phyloP scores from a whole-genome alignment of 2,329 filamentous ascomycete species.

The Penicillium digitatum region DNA sequence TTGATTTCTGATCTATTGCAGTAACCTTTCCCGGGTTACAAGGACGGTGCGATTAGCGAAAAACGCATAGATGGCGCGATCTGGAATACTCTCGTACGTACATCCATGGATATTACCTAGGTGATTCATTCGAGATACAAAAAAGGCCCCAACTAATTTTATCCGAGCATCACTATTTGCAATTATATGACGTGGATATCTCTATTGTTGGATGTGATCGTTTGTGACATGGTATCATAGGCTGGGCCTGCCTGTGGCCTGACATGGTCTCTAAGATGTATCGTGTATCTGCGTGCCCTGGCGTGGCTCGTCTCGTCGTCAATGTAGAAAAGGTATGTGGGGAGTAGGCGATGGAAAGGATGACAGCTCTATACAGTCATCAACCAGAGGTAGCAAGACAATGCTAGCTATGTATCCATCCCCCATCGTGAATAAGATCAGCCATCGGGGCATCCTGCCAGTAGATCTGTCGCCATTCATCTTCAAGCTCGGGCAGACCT shows the following conservation, averaged over 20 bases:
- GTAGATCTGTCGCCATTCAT: slow-evolving; percentile 46
- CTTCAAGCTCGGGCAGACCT: slow-evolving; percentile 40
- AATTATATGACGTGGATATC: slow-evolving; percentile 19
- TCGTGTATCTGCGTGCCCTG: slow-evolving; percentile 15
- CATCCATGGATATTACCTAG: not conserved
- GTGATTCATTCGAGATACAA: not conserved
- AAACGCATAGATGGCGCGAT: not conserved
- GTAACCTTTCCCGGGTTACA: not conserved
- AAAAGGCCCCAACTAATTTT: not conserved
- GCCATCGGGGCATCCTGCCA: slow-evolving; percentile 43
- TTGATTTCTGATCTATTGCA: not conserved
- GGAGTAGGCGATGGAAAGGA: not conserved
- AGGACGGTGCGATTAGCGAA: not conserved
- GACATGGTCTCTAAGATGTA: not conserved
- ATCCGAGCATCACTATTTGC: slow-evolving; percentile 1
- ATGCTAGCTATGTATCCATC: slow-evolving; percentile 35
- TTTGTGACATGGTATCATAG: slow-evolving; percentile 23
- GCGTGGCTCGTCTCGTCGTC: slow-evolving; percentile 24
- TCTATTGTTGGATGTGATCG: slow-evolving; percentile 21
- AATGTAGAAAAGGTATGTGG: not conserved
- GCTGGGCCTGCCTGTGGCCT: slow-evolving; percentile 3
- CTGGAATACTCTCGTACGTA: not conserved
- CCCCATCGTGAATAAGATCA: slow-evolving; percentile 40
- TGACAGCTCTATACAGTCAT: not conserved
- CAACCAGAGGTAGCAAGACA: not conserved